Conservation (phyloP, 306 rosid species). For the Dalbergia cultrata region DNA sequence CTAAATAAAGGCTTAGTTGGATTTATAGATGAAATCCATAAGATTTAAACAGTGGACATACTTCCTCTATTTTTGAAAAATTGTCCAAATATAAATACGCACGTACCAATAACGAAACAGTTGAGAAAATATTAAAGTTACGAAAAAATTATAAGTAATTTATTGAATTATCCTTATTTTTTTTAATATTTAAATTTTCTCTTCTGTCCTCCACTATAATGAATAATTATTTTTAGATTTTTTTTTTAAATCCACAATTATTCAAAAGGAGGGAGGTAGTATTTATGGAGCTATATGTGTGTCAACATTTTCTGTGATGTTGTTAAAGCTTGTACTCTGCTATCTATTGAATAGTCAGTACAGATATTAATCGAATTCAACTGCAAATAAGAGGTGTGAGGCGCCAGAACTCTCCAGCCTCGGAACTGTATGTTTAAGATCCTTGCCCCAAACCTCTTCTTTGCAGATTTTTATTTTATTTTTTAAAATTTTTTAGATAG, state of each 20-base stretch:
- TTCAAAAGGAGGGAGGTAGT: too few species aligned
- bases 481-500: too few species aligned
- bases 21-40: conserved; percentile 5
- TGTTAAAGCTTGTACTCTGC: conserved; percentile 20
- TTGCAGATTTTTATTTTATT: not conserved
- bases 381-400: not conserved
- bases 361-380: conserved; percentile 1
- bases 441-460: not conserved
- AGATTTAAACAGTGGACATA: not conserved
- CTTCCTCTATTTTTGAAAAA: not conserved
- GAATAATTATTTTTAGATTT: too few species aligned
- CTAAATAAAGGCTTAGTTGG: not conserved
- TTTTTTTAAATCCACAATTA: too few species aligned
- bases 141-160: too few species aligned
- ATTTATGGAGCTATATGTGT: not conserved
- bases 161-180: too few species aligned
- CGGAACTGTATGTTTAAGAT: conserved; percentile 3
- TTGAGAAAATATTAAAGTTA: too few species aligned
- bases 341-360: not conserved
- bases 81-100: too few species aligned
- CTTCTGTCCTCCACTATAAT: too few species aligned
- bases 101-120: too few species aligned
- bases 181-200: too few species aligned
- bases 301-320: conserved; percentile 14
- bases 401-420: conserved; percentile 3